Conservation (phyloP, 805 yeast species). For the Wickerhamiella bombiphila region DNA sequence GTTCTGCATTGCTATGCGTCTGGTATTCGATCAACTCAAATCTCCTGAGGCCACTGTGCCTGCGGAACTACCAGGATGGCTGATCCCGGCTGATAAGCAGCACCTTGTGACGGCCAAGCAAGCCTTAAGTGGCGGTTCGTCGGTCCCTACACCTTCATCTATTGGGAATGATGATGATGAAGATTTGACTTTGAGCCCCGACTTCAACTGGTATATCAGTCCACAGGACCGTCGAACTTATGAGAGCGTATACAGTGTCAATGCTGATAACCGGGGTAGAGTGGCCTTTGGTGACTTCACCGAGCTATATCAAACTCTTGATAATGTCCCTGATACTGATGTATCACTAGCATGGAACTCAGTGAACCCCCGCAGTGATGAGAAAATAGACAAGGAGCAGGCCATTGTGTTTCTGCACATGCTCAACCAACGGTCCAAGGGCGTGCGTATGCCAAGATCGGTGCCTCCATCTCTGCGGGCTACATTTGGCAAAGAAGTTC, state of each 20-base stretch:
- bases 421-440: constrained; percentile 75
- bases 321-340: constrained; percentile 68
- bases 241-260: constrained; percentile 59
- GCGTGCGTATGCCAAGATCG: constrained; percentile 76
- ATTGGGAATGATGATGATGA: constrained; percentile 38
- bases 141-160: constrained; percentile 7
- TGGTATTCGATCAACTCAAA: constrained; percentile 82
- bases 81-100: constrained; percentile 77
- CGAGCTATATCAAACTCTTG: constrained; percentile 52
- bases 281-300: constrained; percentile 58
- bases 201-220: constrained; percentile 92
- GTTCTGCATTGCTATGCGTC: constrained; percentile 92
- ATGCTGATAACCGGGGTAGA: constrained; percentile 67
- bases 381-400: constrained; percentile 88
- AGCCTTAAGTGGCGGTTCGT: constrained; percentile 32
- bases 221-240: constrained; percentile 72
- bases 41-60: constrained; percentile 54
- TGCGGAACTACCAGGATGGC: constrained; percentile 69
- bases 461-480: constrained; percentile 90
- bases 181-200: constrained; percentile 47
- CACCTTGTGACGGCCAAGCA: constrained; percentile 74
- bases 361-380: constrained; percentile 78
- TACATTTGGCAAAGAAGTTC: constrained; percentile 73
- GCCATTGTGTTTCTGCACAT: constrained; percentile 79
- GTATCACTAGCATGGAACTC: constrained; percentile 86